Evolutionary conservation across 805 yeast genomes (phyloP).

Genomic region (Nakazawaea ernobii): DNA sequence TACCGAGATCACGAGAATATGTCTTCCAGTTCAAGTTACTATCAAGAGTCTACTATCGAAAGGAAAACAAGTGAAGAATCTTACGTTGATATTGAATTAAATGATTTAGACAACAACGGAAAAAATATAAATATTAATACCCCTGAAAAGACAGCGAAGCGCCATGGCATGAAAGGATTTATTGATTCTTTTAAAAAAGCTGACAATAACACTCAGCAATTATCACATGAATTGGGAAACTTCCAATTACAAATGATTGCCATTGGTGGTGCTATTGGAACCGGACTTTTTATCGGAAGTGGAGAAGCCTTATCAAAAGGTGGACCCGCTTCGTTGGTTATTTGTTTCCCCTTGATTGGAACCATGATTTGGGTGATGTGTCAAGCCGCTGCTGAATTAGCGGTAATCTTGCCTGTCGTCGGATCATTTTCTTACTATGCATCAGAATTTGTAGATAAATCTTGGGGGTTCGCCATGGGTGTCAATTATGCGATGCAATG

Average conservation of each 20-base stretch:
- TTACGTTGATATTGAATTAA: background rate
- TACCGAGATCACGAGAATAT: no score
- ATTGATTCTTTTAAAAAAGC: conserved; percentile 6
- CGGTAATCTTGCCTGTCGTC: conserved; percentile 54
- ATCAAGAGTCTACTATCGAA: background rate
- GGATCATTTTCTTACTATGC: conserved; percentile 64
- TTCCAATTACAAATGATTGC: conserved; percentile 60
- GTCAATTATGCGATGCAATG: conserved; percentile 52
- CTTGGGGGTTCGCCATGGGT: conserved; percentile 60
- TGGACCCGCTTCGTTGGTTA: conserved; percentile 60
- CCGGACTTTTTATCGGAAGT: conserved; percentile 64
- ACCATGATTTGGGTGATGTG: conserved; percentile 52
- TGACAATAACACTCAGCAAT: conserved; percentile 9
- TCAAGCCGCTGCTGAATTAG: conserved; percentile 56
- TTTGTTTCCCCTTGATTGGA: conserved; percentile 51
- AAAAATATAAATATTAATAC: no score
- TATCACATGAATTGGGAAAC: conserved; percentile 19
- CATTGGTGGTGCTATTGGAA: conserved; percentile 63
- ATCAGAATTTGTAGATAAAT: conserved; percentile 51
- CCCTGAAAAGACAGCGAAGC: no score
- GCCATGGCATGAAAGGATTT: no score
- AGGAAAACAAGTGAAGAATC: background rate
- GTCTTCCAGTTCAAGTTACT: no score
- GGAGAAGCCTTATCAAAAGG: conserved; percentile 53
- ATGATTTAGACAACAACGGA: background rate